Conservation (phyloP, 495 filamentous ascomycete genomes). For the Daldinia concentrica region DNA sequence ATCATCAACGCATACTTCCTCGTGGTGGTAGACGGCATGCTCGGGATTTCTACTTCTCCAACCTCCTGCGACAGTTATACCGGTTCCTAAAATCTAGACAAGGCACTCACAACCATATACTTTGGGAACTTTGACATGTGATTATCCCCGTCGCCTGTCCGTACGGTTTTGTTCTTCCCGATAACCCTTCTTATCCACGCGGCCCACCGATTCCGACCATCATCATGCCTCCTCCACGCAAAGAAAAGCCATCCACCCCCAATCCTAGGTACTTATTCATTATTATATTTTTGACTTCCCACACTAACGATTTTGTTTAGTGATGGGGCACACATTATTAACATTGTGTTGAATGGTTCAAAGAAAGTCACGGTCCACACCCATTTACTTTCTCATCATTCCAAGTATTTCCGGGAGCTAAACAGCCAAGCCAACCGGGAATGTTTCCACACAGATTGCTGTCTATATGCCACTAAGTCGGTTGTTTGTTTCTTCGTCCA, state of each 20-base stretch:
- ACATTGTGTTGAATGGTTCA: not conserved
- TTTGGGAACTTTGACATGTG: too few relatives aligned
- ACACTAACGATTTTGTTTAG: not conserved
- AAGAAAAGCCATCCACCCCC: not conserved
- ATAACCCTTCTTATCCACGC: not conserved
- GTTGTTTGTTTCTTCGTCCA: not conserved
- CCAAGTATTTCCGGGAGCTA: constrained; percentile 9
- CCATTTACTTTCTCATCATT: constrained; percentile 1
- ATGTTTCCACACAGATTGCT: too few relatives aligned
- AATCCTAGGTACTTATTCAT: not conserved
- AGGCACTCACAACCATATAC: too few relatives aligned
- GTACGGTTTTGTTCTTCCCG: too few relatives aligned
- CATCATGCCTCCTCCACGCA: not conserved
- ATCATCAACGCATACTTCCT: too few relatives aligned
- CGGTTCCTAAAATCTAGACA: too few relatives aligned
- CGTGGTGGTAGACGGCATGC: too few relatives aligned
- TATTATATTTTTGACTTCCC: not conserved
- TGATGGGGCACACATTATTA: not conserved
- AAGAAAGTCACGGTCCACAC: not conserved
- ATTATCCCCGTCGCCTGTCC: too few relatives aligned
- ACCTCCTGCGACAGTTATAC: too few relatives aligned
- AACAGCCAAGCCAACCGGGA: not conserved
- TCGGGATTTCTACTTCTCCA: too few relatives aligned
- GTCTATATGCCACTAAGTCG: not conserved
- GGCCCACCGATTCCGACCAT: not conserved